These are phyloP conservation scores for Carex sylvatica DNA, from an alignment of 202 grass and related monocot species.

Conservation along the genomic window DNA sequence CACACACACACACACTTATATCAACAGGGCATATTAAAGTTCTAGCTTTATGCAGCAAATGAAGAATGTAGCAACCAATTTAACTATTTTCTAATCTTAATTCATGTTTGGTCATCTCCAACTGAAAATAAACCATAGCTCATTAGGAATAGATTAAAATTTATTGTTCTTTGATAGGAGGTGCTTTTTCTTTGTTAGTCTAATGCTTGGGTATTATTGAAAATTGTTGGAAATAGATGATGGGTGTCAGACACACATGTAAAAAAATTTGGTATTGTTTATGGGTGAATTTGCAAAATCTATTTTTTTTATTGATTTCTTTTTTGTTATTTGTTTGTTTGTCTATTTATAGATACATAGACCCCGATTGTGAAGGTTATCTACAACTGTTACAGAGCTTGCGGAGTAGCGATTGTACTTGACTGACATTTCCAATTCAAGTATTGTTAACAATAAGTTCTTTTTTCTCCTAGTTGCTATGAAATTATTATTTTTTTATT, in stretches of 20 bases:
- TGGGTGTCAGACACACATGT: background rate
- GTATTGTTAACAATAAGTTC: background rate
- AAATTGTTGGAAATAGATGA: background rate
- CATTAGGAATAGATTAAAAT: background rate
- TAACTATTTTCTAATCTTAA: background rate
- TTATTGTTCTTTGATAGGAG: background rate
- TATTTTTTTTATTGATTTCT: background rate
- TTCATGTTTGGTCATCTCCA: background rate
- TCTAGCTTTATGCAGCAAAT: background rate
- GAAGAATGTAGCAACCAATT: background rate
- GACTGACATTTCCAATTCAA: constrained; percentile 11
- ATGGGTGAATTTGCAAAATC: background rate
- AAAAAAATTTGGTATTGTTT: background rate
- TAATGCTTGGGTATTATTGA: background rate
- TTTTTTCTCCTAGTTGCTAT: constrained; percentile 41
- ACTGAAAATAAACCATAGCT: background rate
- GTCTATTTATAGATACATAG: constrained; percentile 49
- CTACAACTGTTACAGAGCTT: constrained; percentile 66
- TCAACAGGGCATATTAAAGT: background rate
- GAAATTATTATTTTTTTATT: constrained; percentile 26
- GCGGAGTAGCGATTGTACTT: constrained; percentile 79
- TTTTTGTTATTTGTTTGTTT: background rate
- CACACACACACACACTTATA: background rate
- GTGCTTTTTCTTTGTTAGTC: background rate
- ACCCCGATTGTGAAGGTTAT: constrained; percentile 57